phyloP scores from a whole-genome alignment of 768 basidiomycete species.

The Amanita jacksonii region DNA sequence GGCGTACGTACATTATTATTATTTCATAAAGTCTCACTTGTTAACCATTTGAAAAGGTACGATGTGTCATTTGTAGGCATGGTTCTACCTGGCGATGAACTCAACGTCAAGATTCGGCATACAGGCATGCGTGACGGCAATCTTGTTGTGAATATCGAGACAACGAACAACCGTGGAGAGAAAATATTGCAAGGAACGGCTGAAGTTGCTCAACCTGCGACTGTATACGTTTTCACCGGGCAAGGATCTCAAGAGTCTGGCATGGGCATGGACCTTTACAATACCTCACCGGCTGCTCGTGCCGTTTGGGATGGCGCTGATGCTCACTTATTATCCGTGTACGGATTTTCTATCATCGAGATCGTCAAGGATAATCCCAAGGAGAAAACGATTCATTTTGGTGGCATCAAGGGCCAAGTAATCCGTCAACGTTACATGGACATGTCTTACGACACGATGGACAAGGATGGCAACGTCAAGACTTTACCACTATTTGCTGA shows the following conservation, averaged over 20 bases:
- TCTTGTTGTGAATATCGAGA: conserved; percentile 85
- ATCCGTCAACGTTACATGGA: conserved; percentile 99
- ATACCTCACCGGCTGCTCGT: conserved; percentile 83
- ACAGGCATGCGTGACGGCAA: conserved; percentile 89
- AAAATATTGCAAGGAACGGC: conserved; percentile 90
- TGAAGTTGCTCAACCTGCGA: conserved; percentile 86
- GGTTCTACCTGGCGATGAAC: conserved; percentile 86
- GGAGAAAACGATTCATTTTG: conserved; percentile 97
- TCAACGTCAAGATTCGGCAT: conserved; percentile 82
- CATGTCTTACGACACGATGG: conserved; percentile 96
- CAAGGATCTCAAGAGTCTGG: conserved; percentile 97
- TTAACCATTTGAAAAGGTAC: conserved; percentile 42
- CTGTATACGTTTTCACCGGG: conserved; percentile 96
- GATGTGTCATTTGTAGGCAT: conserved; percentile 95
- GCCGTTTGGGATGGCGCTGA: conserved; percentile 98
- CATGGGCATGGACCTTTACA: conserved; percentile 99
- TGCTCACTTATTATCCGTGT: conserved; percentile 84
- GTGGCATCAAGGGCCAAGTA: conserved; percentile 97
- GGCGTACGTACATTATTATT: conserved; percentile 45
- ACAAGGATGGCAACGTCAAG: conserved; percentile 93
- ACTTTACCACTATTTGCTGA: conserved; percentile 94
- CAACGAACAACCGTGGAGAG: conserved; percentile 75
- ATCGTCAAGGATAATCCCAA: conserved; percentile 99
- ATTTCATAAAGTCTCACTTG: conserved; percentile 4
- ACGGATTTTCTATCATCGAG: conserved; percentile 98